Evolutionary conservation across 768 basidiomycete species (phyloP).

Genomic region (Tylopilus subfusipes): DNA sequence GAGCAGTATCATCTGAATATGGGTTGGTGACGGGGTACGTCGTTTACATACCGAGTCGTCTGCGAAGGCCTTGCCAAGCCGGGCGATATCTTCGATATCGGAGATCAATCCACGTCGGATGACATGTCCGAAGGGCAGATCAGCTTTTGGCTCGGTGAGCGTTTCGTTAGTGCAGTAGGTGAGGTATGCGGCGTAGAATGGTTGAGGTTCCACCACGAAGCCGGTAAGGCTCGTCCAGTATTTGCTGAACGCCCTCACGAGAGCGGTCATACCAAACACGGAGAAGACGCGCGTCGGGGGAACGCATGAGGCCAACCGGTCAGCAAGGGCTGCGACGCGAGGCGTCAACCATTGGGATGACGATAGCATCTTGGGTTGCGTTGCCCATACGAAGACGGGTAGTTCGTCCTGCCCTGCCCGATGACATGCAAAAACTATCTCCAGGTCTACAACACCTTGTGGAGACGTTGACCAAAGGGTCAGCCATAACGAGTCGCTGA

Average conservation of each 20-base stretch:
- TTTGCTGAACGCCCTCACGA: constrained; percentile 42
- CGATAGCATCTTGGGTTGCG: constrained; percentile 26
- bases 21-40: neutral
- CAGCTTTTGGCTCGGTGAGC: constrained; percentile 25
- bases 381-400: constrained; percentile 52
- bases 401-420: constrained; percentile 42
- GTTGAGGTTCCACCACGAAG: constrained; percentile 36
- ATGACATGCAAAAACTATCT: constrained; percentile 47
- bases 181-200: constrained; percentile 50
- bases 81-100: constrained; percentile 41
- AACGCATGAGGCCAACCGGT: constrained; percentile 37
- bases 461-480: constrained; percentile 42
- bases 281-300: constrained; percentile 47
- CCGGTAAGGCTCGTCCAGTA: constrained; percentile 44
- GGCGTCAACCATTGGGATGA: constrained; percentile 29
- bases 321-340: constrained; percentile 36
- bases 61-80: constrained; percentile 50
- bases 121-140: constrained; percentile 33
- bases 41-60: constrained; percentile 44
- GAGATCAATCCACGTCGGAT: constrained; percentile 36
- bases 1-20: constrained; percentile 3
- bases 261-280: constrained; percentile 42
- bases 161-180: constrained; percentile 42
- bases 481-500: constrained; percentile 42
- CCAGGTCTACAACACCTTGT: constrained; percentile 33